Percentiles rank a stretch among this genome's conserved stretches.
These are phyloP conservation scores for Flaveria brownii DNA, from an alignment of 129 eudicot species.

Conservation along the genomic window DNA sequence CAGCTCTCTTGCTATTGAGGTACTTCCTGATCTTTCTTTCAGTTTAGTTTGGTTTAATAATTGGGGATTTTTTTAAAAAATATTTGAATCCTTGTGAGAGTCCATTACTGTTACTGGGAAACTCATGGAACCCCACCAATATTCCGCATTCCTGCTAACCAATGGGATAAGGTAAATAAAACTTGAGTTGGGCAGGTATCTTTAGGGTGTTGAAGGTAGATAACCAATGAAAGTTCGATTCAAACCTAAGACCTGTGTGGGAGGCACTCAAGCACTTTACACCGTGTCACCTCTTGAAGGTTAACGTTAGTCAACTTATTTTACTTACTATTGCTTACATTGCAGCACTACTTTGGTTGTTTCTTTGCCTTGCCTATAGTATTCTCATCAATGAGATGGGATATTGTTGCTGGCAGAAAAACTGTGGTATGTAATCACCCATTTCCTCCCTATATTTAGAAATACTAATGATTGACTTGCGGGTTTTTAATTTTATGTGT, in stretches of 20 bases:
- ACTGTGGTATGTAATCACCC: slow-evolving; percentile 55
- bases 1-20: slow-evolving; percentile 96
- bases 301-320: not conserved
- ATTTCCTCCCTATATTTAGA: not conserved
- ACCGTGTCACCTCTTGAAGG: too few species aligned
- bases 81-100: not conserved
- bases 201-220: too few species aligned
- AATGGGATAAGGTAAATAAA: too few species aligned
- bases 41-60: not conserved
- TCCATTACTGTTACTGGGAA: too few species aligned
- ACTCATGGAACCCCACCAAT: too few species aligned
- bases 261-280: too few species aligned
- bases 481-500: not conserved
- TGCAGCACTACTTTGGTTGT: slow-evolving; percentile 91
- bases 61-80: not conserved
- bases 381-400: slow-evolving; percentile 92
- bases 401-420: slow-evolving; percentile 74
- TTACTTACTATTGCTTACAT: slow-evolving; percentile 6
- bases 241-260: too few species aligned
- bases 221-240: not conserved
- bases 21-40: slow-evolving; percentile 10
- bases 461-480: not conserved
- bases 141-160: too few species aligned
- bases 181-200: too few species aligned
- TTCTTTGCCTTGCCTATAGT: slow-evolving; percentile 96